Base-by-base conservation (phyloP, 352 stramenopile species). In the Globisporangium perplexum region DNA sequence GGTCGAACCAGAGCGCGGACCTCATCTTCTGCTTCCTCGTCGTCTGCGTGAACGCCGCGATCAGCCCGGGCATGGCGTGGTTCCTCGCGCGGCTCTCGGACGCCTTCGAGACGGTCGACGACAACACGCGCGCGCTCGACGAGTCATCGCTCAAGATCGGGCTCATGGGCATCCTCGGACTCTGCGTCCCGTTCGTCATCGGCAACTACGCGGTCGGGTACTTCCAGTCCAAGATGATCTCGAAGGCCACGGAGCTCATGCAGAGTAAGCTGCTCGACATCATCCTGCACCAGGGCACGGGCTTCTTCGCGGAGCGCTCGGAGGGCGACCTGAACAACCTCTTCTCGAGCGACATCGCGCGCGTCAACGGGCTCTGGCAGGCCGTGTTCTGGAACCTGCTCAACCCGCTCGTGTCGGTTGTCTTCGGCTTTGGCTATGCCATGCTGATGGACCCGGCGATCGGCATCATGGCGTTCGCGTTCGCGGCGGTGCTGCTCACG, bases 201-300 rank as follows among this genome's bases (percentile, higher is more conserved):
- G 85, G 82, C n/a, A 76, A 95, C 65, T 92, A 92, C 60, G 70
- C 77, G 2, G 83, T 95, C 33, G 85, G 85, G 41, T 93, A 90
- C 60, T 95, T 95, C 68, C 85, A 95, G 66, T 91, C 80, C 50
- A 95, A 95, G 50, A 95, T 95, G 85, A 95, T 95, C 52, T 83
- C 82, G 26, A 95, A 93, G 64, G 85, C 85, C 18, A 93, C 82
- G 1, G 80, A 92, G 50, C 74, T 68, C 45, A 74, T 95, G 61
- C 82, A 95, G 58, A 74, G 62, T 39, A 77, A 66, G 24, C 52
- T 95, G 49, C 71, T 95, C 4, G 66, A 84, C 49, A 95, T 86
- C 53, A 90, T 95, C 41, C 54, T 95, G 23, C 79, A 72, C 51
- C 85, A 95, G 50, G 66, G 82, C 52, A 91, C 82, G 14, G 62